phyloP scores from a whole-genome alignment of 106 monocot genomes.

The Iris macrosiphon region DNA sequence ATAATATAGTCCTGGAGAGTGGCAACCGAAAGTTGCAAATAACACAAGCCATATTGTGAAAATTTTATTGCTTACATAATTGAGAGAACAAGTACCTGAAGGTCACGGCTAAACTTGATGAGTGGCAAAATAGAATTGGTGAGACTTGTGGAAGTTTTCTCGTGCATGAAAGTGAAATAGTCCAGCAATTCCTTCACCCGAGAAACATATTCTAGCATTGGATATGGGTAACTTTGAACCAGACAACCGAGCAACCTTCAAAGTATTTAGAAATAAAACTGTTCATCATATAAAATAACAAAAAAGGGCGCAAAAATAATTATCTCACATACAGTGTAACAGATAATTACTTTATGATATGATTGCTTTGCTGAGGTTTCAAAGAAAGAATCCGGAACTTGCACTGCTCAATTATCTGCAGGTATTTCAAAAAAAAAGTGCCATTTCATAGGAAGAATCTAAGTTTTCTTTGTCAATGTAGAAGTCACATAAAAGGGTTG shows the following conservation, averaged over 20 bases:
- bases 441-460: background rate
- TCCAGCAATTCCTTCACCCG: slow-evolving; percentile 89
- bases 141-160: slow-evolving; percentile 42
- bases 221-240: slow-evolving; percentile 50
- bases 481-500: background rate
- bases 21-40: background rate
- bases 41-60: background rate
- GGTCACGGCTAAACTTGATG: slow-evolving; percentile 61
- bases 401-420: slow-evolving; percentile 84
- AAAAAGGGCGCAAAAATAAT: background rate
- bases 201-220: slow-evolving; percentile 65
- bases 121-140: slow-evolving; percentile 60
- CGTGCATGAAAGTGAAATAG: slow-evolving; percentile 85
- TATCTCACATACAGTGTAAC: background rate
- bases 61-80: background rate
- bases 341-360: slow-evolving; percentile 57
- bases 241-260: slow-evolving; percentile 66
- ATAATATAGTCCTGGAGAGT: slow-evolving; percentile 72
- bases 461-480: background rate
- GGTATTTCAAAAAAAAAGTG: background rate
- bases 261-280: background rate
- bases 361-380: slow-evolving; percentile 54
- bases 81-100: slow-evolving; percentile 45
- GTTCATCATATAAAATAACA: slow-evolving; percentile 3
- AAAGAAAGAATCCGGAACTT: slow-evolving; percentile 73